Conservation (phyloP, 2,329 filamentous ascomycete genomes). For the Colletotrichum sp. region DNA sequence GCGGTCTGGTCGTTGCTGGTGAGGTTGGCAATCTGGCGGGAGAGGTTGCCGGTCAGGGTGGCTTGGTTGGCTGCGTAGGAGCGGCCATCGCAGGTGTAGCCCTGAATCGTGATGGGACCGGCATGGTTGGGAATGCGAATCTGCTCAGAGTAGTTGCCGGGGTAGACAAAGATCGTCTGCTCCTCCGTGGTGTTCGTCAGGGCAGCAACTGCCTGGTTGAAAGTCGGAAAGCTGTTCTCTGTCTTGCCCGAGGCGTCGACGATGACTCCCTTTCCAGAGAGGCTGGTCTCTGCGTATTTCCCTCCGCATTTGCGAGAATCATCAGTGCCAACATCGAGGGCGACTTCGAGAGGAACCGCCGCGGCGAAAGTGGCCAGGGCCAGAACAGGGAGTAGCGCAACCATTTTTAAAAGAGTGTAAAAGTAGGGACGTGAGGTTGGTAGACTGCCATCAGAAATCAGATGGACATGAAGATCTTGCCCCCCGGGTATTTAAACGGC, state of each 20-base stretch:
- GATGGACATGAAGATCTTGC: not conserved
- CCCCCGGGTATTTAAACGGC: not conserved
- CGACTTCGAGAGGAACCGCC: not conserved
- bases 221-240: not conserved
- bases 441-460: not conserved
- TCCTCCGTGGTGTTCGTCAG: constrained; percentile 27
- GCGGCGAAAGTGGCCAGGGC: not conserved
- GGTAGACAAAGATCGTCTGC: constrained; percentile 59
- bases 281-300: not conserved
- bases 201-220: constrained; percentile 19
- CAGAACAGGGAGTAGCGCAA: not conserved
- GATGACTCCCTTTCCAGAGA: not conserved
- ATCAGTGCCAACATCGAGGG: not conserved
- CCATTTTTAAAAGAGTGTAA: not conserved
- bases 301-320: not conserved
- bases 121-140: not conserved
- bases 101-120: constrained; percentile 54
- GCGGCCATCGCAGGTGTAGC: constrained; percentile 51
- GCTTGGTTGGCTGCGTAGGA: constrained; percentile 56
- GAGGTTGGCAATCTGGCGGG: constrained; percentile 42
- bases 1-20: constrained; percentile 48
- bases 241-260: constrained; percentile 10
- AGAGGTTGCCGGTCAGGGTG: constrained; percentile 35
- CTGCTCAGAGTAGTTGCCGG: constrained; percentile 53
- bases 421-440: not conserved